Conservation (phyloP, 1,139 yeast species). For the Zygoascus meyerae region DNA sequence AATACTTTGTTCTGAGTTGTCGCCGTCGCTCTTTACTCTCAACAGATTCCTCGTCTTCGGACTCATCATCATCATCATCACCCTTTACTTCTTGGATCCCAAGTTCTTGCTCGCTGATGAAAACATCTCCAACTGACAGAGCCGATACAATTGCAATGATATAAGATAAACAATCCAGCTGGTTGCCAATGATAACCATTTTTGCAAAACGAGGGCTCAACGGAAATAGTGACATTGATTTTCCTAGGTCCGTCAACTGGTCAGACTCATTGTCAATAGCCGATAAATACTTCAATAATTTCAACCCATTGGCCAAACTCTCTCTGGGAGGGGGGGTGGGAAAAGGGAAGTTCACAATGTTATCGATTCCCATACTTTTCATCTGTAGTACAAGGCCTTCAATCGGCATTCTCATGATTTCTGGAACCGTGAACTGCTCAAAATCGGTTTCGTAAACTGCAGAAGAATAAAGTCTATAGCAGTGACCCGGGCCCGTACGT, state of each 20-base stretch:
- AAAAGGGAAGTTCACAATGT: slow-evolving; percentile 86
- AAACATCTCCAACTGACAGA: slow-evolving; percentile 90
- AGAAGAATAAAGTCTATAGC: slow-evolving; percentile 89
- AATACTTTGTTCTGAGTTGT: slow-evolving; percentile 44
- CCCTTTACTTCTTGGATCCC: slow-evolving; percentile 38
- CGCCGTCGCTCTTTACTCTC: slow-evolving; percentile 41
- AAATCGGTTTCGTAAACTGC: slow-evolving; percentile 90
- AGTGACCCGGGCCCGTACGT: slow-evolving; percentile 98
- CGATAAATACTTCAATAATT: slow-evolving; percentile 64
- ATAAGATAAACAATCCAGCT: slow-evolving; percentile 77
- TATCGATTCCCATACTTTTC: slow-evolving; percentile 96
- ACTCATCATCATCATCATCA: slow-evolving; percentile 23
- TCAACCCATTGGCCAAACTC: slow-evolving; percentile 60
- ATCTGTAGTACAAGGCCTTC: slow-evolving; percentile 90
- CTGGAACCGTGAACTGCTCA: slow-evolving; percentile 77
- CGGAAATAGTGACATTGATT: slow-evolving; percentile 85
- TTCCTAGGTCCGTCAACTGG: slow-evolving; percentile 69
- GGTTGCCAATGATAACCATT: slow-evolving; percentile 83
- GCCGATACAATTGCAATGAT: slow-evolving; percentile 89
- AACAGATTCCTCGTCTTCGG: slow-evolving; percentile 28
- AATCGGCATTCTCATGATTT: slow-evolving; percentile 89
- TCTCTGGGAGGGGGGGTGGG: slow-evolving; percentile 84
- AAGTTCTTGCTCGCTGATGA: slow-evolving; percentile 65
- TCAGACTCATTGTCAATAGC: slow-evolving; percentile 56
- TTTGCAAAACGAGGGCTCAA: slow-evolving; percentile 90